Evolutionary conservation across 345 rosid species (phyloP).

Genomic region (Anacardium occidentale): DNA sequence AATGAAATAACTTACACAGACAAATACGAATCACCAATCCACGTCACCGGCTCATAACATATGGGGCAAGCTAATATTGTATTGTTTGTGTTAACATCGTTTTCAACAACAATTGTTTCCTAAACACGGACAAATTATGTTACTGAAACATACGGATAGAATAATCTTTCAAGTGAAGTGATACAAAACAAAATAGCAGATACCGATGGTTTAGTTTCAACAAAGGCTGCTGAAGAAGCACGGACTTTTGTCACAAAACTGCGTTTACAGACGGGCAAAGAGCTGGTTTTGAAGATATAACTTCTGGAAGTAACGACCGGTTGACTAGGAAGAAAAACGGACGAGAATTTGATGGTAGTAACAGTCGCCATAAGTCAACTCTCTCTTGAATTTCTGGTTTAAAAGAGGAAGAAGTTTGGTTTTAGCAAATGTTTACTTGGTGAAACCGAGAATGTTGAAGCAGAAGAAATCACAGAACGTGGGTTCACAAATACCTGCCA

Average conservation of each 20-base stretch:
- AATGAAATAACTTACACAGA: constrained; percentile 36
- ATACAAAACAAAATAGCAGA: background rate
- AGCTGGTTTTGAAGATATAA: constrained; percentile 6
- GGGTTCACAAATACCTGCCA: no score
- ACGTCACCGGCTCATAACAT: constrained; percentile 52
- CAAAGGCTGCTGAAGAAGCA: constrained; percentile 46
- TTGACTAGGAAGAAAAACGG: constrained; percentile 19
- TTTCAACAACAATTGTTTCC: constrained; percentile 38
- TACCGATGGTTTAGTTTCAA: constrained; percentile 50
- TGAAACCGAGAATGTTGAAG: no score
- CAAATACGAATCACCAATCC: constrained; percentile 31
- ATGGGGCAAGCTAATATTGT: constrained; percentile 75
- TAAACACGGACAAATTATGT: constrained; percentile 8
- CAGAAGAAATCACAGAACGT: no score
- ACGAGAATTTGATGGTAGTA: constrained; percentile 17
- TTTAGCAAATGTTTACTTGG: no score
- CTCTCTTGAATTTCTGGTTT: background rate
- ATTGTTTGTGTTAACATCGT: constrained; percentile 26
- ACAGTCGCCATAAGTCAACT: constrained; percentile 23
- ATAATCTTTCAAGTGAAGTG: no score
- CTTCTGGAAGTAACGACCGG: constrained; percentile 17
- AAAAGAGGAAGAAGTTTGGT: background rate
- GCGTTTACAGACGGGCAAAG: constrained; percentile 9
- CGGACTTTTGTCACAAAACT: constrained; percentile 31
- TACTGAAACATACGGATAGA: background rate